These are phyloP conservation scores for Leersia perrieri DNA, from an alignment of 176 grass and related monocot species.

Conservation along the genomic window DNA sequence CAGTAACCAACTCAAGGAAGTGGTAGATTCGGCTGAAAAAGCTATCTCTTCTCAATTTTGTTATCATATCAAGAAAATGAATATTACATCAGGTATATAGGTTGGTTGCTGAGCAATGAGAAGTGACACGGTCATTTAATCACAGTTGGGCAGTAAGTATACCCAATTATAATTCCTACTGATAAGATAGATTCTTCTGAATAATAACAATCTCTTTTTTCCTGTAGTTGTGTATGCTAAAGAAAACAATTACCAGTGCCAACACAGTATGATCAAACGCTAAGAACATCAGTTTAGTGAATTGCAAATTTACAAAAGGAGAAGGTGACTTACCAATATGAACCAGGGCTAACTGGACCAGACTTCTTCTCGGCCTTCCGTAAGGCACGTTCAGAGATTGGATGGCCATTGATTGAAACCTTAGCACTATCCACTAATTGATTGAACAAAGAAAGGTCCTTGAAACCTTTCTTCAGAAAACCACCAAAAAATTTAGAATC, in stretches of 20 bases:
- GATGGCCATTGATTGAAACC: slow-evolving; percentile 79
- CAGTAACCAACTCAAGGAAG: neutral
- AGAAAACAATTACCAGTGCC: slow-evolving; percentile 10
- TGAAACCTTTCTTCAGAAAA: slow-evolving; percentile 71
- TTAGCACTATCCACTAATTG: slow-evolving; percentile 47
- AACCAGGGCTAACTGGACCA: slow-evolving; percentile 72
- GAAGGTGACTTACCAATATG: slow-evolving; percentile 73
- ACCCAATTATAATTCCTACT: slow-evolving; percentile 1
- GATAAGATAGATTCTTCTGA: neutral
- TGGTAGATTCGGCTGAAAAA: neutral
- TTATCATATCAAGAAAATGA: neutral
- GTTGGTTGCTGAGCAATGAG: neutral
- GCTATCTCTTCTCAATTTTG: neutral
- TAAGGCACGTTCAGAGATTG: slow-evolving; percentile 75
- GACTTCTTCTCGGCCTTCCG: slow-evolving; percentile 81
- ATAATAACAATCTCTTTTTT: neutral
- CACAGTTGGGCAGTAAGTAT: neutral
- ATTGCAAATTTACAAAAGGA: neutral
- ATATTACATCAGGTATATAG: neutral
- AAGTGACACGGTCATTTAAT: neutral
- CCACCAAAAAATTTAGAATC: slow-evolving; percentile 74
- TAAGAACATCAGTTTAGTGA: neutral
- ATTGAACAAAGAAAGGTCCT: slow-evolving; percentile 66
- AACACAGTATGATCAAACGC: slow-evolving; percentile 5
- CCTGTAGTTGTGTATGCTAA: neutral